Evolutionary conservation across 768 basidiomycete species (phyloP).

Genomic region (Boletus huronensis): DNA sequence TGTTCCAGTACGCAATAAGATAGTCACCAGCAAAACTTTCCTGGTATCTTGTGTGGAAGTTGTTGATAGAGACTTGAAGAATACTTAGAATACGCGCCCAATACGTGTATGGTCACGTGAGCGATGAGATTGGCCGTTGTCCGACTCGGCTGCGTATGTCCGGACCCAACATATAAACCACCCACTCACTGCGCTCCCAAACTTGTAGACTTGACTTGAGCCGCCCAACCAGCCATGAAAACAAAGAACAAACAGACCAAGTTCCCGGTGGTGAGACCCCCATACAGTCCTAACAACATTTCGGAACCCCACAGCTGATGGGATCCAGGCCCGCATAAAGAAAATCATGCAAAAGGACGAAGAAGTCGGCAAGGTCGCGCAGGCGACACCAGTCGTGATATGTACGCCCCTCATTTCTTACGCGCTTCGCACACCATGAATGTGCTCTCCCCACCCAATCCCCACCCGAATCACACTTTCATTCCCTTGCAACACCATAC

Average conservation of each 20-base stretch:
- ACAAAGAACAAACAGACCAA: slow-evolving; percentile 90
- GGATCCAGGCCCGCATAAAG: slow-evolving; percentile 89
- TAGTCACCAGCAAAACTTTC: no score
- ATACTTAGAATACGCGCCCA: no score
- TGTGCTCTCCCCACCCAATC: neutral
- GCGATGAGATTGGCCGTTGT: slow-evolving; percentile 19
- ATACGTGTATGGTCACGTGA: slow-evolving; percentile 20
- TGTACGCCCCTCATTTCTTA: slow-evolving; percentile 55
- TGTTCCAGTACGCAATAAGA: neutral
- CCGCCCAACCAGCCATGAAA: slow-evolving; percentile 50
- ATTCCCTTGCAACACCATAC: neutral
- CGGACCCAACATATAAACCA: neutral
- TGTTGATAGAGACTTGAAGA: no score
- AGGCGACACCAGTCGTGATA: slow-evolving; percentile 93
- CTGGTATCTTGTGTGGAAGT: neutral
- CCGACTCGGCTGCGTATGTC: slow-evolving; percentile 8
- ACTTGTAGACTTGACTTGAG: neutral
- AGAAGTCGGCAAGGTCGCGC: slow-evolving; percentile 97
- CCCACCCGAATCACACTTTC: neutral
- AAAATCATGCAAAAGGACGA: slow-evolving; percentile 99
- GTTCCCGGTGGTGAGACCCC: slow-evolving; percentile 74
- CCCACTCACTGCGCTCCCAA: neutral
- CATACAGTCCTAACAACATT: slow-evolving; percentile 3
- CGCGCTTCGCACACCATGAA: slow-evolving; percentile 15
- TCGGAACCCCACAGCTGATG: slow-evolving; percentile 7